These are phyloP conservation scores for Neodidymelliopsis sp. DNA, from an alignment of 2,329 filamentous ascomycete species.

Conservation along the genomic window DNA sequence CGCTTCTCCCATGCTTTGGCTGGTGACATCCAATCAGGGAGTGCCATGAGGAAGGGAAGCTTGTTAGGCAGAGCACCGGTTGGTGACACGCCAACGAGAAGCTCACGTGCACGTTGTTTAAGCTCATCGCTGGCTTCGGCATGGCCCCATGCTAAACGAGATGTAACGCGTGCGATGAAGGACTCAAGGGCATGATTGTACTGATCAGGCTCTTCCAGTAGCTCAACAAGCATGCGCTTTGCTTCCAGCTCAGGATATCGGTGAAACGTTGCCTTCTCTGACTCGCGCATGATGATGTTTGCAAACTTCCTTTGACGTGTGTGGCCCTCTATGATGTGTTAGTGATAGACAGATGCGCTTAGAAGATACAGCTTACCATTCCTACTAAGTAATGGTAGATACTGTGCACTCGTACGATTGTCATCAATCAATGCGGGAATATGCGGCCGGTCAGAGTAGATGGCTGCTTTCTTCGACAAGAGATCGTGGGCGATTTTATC, in stretches of 20 bases:
- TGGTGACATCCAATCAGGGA: constrained; percentile 53
- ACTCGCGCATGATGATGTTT: constrained; percentile 55
- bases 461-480: constrained; percentile 53
- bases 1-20: constrained; percentile 56
- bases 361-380: constrained; percentile 44
- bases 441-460: constrained; percentile 57
- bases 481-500: constrained; percentile 54
- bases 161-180: constrained; percentile 57
- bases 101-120: constrained; percentile 56
- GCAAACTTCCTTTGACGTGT: constrained; percentile 55
- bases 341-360: constrained; percentile 9
- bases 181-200: constrained; percentile 56
- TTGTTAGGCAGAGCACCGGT: constrained; percentile 57
- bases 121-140: constrained; percentile 55
- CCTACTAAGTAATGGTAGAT: constrained; percentile 54
- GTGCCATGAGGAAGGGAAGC: constrained; percentile 54
- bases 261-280: constrained; percentile 51
- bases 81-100: constrained; percentile 56
- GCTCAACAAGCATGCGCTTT: constrained; percentile 54
- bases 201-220: constrained; percentile 51
- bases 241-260: constrained; percentile 56
- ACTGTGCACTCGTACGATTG: constrained; percentile 55
- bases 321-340: constrained; percentile 46
- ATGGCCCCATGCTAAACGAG: constrained; percentile 56
- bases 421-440: constrained; percentile 55